Base-by-base conservation (phyloP, 805 yeast genomes). In the Candida methanosorbosa region DNA sequence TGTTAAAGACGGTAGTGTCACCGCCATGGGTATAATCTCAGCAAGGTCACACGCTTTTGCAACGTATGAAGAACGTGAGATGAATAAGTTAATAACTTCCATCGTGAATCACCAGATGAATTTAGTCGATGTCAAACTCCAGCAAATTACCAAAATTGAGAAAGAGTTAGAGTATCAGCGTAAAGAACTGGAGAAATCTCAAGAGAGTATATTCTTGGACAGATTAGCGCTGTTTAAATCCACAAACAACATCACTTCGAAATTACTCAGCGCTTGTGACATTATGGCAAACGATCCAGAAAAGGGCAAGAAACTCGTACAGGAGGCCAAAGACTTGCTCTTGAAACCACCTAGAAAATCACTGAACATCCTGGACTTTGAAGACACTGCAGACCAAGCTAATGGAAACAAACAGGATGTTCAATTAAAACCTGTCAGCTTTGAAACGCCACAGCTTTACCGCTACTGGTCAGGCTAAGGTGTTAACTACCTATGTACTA, bases 21-120 rank as follows among this genome's bases (percentile, higher is more conserved):
- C 77, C n/a, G 78, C 92, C 1, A 63, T 88, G 38, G 88, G 94
- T 3, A 63, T 82, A 9, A 60, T 82, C 26, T 95, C 92, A 3
- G 78, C 86, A 2, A 71, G 92, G 40, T 70, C 92, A 18, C 86
- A 83, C 50, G 68, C 82, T 16, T 81, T 85, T 57, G 84, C 90
- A 5, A 74, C 78, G 4, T 78, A 74, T 50, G 94, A 84, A 54
- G 95, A 85, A 49, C 65, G 87, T 40, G 86, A 81, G 50, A 75
- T 78, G 78, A 69, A 75, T 45, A 72, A 70, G 35, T 54, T 79
- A 17, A 58, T 80, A 11, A 64, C 69, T 19, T 67, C 68, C 20
- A 68, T 83, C 31, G 64, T 81, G 15, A 78, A 79, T 49, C 70
- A 72, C 28, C 78, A 80, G 52, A 43, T 80, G 38, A 68, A 71